Conservation (phyloP, 176 grass and related monocot genomes). For the Melocanna baccifera region DNA sequence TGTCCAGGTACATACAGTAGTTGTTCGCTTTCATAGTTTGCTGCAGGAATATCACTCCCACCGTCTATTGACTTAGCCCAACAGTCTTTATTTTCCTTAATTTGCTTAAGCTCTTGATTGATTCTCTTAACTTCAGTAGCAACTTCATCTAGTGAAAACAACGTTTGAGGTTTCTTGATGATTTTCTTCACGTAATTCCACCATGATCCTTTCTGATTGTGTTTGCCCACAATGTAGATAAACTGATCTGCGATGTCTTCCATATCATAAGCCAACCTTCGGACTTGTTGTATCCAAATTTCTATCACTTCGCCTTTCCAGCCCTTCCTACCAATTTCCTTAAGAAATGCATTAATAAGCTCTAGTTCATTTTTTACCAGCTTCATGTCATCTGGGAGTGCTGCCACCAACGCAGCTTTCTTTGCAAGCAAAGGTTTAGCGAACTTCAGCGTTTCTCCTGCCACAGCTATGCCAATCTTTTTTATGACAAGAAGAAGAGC, state of each 20-base stretch:
- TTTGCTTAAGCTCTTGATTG: too few relatives aligned
- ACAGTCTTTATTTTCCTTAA: too few relatives aligned
- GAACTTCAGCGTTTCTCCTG: not conserved
- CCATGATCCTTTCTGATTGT: not conserved
- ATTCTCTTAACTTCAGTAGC: not conserved
- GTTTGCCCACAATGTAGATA: not conserved
- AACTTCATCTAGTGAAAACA: conserved; percentile 1
- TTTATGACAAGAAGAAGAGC: conserved; percentile 17
- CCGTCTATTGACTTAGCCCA: too few relatives aligned
- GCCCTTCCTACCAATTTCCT: not conserved
- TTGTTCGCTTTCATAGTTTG: conserved; percentile 3
- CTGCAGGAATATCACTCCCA: too few relatives aligned
- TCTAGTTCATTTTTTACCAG: conserved; percentile 27
- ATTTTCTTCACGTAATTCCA: conserved; percentile 10
- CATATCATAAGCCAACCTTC: conserved; percentile 33
- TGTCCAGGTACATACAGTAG: not conserved
- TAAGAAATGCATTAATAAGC: conserved; percentile 33
- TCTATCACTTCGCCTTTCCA: conserved; percentile 4
- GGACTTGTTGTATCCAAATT: conserved; percentile 27
- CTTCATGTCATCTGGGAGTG: conserved; percentile 29
- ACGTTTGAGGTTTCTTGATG: not conserved
- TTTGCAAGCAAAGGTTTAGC: conserved; percentile 14
- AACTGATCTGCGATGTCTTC: conserved; percentile 40
- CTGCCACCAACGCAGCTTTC: not conserved
- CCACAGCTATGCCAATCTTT: conserved; percentile 36